Evolutionary conservation across 805 yeast genomes (phyloP).

Genomic region (Kluyveromyces lactis): DNA sequence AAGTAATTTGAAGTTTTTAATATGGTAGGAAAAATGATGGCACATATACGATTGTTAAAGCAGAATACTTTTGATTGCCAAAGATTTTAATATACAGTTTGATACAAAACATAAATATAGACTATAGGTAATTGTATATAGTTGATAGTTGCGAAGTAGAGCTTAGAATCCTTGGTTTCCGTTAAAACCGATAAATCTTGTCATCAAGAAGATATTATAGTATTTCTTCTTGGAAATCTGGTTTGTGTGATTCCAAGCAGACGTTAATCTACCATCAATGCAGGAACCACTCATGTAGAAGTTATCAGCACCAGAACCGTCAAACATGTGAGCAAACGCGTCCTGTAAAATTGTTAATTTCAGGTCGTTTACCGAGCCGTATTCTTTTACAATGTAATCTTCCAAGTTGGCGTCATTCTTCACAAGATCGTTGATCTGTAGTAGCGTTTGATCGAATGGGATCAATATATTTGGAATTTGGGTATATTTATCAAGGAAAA

Average conservation of each 20-base stretch:
- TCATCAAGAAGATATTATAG: conserved; percentile 48
- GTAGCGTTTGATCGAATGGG: conserved; percentile 56
- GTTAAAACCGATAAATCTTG: conserved; percentile 71
- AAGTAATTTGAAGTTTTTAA: no score
- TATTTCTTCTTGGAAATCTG: conserved; percentile 59
- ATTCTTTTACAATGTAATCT: conserved; percentile 50
- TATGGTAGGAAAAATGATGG: neutral
- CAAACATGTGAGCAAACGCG: conserved; percentile 43
- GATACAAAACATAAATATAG: no score
- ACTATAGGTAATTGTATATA: no score
- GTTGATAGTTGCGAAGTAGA: neutral
- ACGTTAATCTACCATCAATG: conserved; percentile 73
- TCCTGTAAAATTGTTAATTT: conserved; percentile 37
- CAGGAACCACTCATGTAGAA: conserved; percentile 80
- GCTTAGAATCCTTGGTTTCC: conserved; percentile 53
- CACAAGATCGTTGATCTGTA: conserved; percentile 43
- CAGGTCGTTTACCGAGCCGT: conserved; percentile 46
- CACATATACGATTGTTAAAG: no score
- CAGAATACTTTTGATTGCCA: no score
- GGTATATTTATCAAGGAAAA: conserved; percentile 69
- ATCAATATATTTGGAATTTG: conserved; percentile 73
- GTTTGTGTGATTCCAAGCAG: conserved; percentile 81
- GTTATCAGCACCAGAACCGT: conserved; percentile 79
- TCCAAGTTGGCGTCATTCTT: conserved; percentile 40
- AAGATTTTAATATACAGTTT: no score